Base-by-base conservation (phyloP, 768 basidiomycete genomes). In the Gloeopeniophorella convolvens region DNA sequence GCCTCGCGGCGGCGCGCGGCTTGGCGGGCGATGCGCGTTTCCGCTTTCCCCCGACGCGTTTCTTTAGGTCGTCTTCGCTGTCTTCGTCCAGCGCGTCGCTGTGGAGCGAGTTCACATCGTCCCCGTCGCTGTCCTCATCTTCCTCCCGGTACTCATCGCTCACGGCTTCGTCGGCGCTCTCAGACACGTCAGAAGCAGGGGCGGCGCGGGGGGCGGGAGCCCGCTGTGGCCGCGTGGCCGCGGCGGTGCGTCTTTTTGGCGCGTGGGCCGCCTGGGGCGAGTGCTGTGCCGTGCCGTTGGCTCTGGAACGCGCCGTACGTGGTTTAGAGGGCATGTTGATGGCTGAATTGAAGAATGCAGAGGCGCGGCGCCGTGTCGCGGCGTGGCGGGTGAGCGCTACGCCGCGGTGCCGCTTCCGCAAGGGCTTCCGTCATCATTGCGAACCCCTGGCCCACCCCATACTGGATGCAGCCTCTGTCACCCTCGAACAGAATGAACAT, bases 71-170 rank as follows among this genome's bases (percentile, higher is more conserved):
- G 23, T 37, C 42, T 3, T 51, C 57, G 20, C 50, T 60, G 9
- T 66, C 66, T 0, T 68, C 67, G 54, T 71, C 68, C 33, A 70
- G 40, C 33, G 64, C 62, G 40, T 71, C 70, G 48, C 70, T 70
- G 49, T 68, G 55, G 33, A 70, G 43, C 24, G 60, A 60, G 37
- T 61, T 59, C 24, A 50, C 54, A 21, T 65, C 68, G 30, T 59
- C 58, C 20, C 58, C n/a, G n/a, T n/a, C n/a, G n/a, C n/a, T n/a
- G n/a, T n/a, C 62, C 9, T 62, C 57, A 31, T 62, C 60, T 33
- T 60, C 45, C 24, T 57, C 65, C 27, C 61, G 57, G 40, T 51
- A 48, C 12, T 10, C 12, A 10, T 56, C 55, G 42, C 46, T 55
- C 6, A 26, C 42, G 16, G n/a, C 45, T 5, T 42, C 30, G 24